Percentiles rank a stretch among this genome's conserved stretches.
Evolutionary conservation across 768 basidiomycete species (phyloP).

Genomic region (Leccinum aurantiacum): DNA sequence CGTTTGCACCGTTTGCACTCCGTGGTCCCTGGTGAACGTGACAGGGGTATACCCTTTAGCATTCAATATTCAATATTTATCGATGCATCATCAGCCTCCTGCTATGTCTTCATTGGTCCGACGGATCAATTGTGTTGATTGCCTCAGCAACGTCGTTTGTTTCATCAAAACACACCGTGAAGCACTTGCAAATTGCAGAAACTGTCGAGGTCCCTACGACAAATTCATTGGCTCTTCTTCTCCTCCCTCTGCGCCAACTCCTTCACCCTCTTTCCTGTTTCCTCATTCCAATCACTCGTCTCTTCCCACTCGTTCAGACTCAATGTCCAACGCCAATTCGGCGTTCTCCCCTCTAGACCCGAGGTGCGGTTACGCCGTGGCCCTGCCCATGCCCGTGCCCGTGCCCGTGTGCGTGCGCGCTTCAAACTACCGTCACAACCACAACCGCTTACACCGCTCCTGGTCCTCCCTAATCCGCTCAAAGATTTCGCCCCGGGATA

Average conservation of each 20-base stretch:
- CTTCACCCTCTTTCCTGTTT: slow-evolving; percentile 53
- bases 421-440: slow-evolving; percentile 91
- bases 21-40: no score
- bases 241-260: slow-evolving; percentile 34
- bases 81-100: neutral
- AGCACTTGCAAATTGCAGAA: neutral
- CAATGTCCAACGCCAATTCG: slow-evolving; percentile 70
- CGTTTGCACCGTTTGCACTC: no score
- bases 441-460: slow-evolving; percentile 87
- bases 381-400: neutral
- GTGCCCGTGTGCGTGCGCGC: slow-evolving; percentile 47
- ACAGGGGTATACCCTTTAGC: neutral
- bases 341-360: slow-evolving; percentile 33
- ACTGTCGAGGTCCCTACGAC: slow-evolving; percentile 18
- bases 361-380: neutral
- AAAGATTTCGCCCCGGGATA: slow-evolving; percentile 69
- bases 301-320: slow-evolving; percentile 92
- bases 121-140: neutral
- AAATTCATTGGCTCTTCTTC: slow-evolving; percentile 44
- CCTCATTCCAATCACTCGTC: slow-evolving; percentile 89
- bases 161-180: neutral
- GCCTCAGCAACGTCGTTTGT: neutral
- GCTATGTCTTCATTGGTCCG: neutral
- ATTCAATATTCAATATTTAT: neutral
- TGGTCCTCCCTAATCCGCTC: slow-evolving; percentile 90